Conservation (phyloP, 176 grass and related monocot species). For the Canna indica region DNA sequence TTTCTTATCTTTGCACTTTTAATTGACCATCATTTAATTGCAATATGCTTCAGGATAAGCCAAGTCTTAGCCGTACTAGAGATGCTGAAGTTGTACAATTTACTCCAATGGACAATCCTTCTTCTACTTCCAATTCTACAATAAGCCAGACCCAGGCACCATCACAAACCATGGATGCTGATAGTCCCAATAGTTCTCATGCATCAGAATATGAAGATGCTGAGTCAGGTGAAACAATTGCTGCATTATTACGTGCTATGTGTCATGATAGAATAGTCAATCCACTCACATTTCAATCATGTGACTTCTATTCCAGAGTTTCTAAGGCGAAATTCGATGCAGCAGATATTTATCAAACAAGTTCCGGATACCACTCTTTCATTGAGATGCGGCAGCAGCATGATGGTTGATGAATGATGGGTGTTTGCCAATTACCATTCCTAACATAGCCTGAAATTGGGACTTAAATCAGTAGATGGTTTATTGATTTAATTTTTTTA, state of each 20-base stretch:
- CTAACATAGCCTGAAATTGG: too few species aligned
- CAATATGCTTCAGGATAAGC: constrained; percentile 54
- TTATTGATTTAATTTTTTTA: too few species aligned
- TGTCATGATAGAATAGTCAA: constrained; percentile 27
- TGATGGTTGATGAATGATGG: constrained; percentile 74
- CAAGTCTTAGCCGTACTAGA: constrained; percentile 62
- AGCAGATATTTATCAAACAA: constrained; percentile 79
- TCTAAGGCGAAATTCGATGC: constrained; percentile 74
- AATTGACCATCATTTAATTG: background rate
- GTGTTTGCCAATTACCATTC: background rate
- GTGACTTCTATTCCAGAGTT: constrained; percentile 49
- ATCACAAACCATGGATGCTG: constrained; percentile 68
- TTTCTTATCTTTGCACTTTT: too few species aligned
- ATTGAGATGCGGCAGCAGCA: constrained; percentile 87
- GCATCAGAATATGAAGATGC: constrained; percentile 95
- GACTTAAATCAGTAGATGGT: too few species aligned
- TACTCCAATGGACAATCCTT: constrained; percentile 44
- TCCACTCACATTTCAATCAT: constrained; percentile 25
- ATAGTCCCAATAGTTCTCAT: constrained; percentile 81
- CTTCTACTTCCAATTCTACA: constrained; percentile 68
- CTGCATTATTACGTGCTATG: constrained; percentile 34
- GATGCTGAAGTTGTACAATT: constrained; percentile 50
- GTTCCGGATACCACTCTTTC: constrained; percentile 94
- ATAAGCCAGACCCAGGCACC: constrained; percentile 70
- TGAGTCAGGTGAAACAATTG: constrained; percentile 64